Evolutionary conservation across 2,329 filamentous ascomycete species (phyloP).

Genomic region (Metarhizium humberi): DNA sequence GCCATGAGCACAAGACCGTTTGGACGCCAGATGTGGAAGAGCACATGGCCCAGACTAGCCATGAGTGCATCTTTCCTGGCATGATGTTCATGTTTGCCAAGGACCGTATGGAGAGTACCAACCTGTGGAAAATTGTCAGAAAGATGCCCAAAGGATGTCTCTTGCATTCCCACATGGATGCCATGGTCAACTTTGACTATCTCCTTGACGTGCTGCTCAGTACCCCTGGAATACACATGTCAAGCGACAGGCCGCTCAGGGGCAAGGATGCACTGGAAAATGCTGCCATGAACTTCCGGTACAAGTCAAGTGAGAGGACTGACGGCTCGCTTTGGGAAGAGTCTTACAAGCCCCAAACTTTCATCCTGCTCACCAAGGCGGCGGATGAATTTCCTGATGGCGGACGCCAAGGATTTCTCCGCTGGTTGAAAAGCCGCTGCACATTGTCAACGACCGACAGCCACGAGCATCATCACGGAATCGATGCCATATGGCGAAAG

Average conservation of each 20-base stretch:
- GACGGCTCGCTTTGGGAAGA: slow-evolving; percentile 54
- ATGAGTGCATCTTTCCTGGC: slow-evolving; percentile 66
- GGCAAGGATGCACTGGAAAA: slow-evolving; percentile 42
- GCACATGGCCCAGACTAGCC: slow-evolving; percentile 49
- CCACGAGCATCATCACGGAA: slow-evolving; percentile 70
- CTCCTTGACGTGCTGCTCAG: slow-evolving; percentile 62
- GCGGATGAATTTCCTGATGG: slow-evolving; percentile 68
- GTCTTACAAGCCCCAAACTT: slow-evolving; percentile 49
- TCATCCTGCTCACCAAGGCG: slow-evolving; percentile 49
- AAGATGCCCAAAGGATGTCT: slow-evolving; percentile 83
- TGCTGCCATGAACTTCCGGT: slow-evolving; percentile 53
- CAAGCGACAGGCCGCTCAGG: slow-evolving; percentile 46
- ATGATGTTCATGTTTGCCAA: slow-evolving; percentile 92
- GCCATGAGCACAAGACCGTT: slow-evolving; percentile 63
- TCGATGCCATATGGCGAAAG: slow-evolving; percentile 77
- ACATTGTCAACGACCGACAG: slow-evolving; percentile 65
- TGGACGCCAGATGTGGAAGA: slow-evolving; percentile 73
- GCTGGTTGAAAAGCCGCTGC: slow-evolving; percentile 67
- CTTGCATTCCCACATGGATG: slow-evolving; percentile 81
- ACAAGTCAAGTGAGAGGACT: slow-evolving; percentile 34
- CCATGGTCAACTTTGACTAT: slow-evolving; percentile 83
- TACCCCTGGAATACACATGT: slow-evolving; percentile 67
- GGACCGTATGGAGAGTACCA: slow-evolving; percentile 74
- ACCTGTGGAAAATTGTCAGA: slow-evolving; percentile 75
- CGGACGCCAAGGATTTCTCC: slow-evolving; percentile 61